These are phyloP conservation scores for Candida coquimbonensis DNA, from an alignment of 805 yeast genomes.

Conservation along the genomic window DNA sequence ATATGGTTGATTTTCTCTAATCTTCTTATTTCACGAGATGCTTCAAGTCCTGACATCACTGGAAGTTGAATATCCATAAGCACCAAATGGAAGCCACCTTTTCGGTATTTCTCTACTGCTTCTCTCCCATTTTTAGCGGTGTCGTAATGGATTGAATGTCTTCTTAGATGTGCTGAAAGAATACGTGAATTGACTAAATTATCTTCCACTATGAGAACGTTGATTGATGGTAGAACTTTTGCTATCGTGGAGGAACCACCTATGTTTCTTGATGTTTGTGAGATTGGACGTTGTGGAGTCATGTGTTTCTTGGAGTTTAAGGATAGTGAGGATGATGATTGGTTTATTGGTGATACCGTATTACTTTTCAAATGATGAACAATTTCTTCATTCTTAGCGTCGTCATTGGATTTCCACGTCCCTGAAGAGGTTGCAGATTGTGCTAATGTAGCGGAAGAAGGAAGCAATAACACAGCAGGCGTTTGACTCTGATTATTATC, in stretches of 20 bases:
- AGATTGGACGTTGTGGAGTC: not conserved
- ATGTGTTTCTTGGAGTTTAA: not conserved
- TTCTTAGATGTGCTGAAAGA: constrained; percentile 79
- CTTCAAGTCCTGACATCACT: constrained; percentile 92
- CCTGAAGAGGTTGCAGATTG: not conserved
- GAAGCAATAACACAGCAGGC: constrained; percentile 21
- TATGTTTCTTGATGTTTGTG: not conserved
- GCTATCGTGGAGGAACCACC: constrained; percentile 27
- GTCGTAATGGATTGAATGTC: constrained; percentile 75
- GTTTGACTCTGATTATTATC: constrained; percentile 8
- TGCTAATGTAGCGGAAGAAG: constrained; percentile 4
- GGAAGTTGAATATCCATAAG: constrained; percentile 97
- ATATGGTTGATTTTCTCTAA: constrained; percentile 75
- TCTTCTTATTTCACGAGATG: constrained; percentile 84
- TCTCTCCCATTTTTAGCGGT: constrained; percentile 92
- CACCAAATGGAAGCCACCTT: constrained; percentile 90
- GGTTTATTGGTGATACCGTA: not conserved
- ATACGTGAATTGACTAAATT: constrained; percentile 90
- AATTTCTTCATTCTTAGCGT: no score
- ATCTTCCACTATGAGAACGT: constrained; percentile 92
- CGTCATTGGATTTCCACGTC: no score
- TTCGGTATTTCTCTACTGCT: constrained; percentile 90
- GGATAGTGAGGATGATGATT: not conserved
- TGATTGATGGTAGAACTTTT: constrained; percentile 79
- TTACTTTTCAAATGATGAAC: no score